phyloP scores from a whole-genome alignment of 169 alveolate species.

The Perkinsus olseni region DNA sequence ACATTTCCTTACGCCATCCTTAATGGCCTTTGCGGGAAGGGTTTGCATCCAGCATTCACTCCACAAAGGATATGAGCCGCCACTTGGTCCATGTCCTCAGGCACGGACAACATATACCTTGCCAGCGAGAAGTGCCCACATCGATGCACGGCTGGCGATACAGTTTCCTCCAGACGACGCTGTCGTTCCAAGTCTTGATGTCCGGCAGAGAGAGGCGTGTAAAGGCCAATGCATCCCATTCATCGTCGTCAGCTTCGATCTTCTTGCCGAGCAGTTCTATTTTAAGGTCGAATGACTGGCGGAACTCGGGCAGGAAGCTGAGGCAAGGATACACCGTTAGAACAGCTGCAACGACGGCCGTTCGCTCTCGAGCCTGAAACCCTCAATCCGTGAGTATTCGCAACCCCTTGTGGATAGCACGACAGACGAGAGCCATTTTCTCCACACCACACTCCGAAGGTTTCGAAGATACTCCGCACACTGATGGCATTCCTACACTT shows the following conservation, averaged over 20 bases:
- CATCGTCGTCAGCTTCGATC: not conserved
- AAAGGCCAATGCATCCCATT: not conserved
- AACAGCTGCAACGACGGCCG: too few relatives aligned
- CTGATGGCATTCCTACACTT: not conserved
- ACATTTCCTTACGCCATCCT: not conserved
- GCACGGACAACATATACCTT: not conserved
- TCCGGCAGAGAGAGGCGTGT: not conserved
- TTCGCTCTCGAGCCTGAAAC: too few relatives aligned
- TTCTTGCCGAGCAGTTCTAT: not conserved
- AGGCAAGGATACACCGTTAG: not conserved
- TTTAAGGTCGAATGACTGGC: not conserved
- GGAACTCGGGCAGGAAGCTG: not conserved
- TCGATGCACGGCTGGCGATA: too few relatives aligned
- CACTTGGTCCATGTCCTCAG: not conserved
- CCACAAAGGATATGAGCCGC: not conserved
- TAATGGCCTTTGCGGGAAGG: not conserved
- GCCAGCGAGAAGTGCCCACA: too few relatives aligned
- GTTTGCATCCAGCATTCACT: not conserved
- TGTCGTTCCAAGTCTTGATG: not conserved
- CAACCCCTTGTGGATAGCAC: too few relatives aligned
- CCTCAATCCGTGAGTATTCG: too few relatives aligned
- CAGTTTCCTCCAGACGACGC: not conserved
- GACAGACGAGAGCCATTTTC: too few relatives aligned
- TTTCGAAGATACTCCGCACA: not conserved
- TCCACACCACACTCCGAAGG: too few relatives aligned